phyloP scores from a whole-genome alignment of 2,329 filamentous ascomycete species.

The Colletotrichum sp. region DNA sequence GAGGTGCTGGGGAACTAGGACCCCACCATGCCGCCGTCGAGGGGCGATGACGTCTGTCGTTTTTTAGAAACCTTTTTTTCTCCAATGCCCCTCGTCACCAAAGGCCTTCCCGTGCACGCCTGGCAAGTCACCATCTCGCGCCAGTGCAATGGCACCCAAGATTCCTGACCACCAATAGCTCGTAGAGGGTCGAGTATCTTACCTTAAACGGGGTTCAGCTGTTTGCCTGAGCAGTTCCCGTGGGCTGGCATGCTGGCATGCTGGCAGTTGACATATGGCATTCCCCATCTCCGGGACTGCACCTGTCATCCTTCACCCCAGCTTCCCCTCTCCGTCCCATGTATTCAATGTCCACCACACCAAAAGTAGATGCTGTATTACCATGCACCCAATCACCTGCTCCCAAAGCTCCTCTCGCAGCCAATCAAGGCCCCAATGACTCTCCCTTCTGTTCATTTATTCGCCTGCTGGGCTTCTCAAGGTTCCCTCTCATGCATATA shows the following conservation, averaged over 20 bases:
- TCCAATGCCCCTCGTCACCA: neutral
- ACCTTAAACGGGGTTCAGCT: neutral
- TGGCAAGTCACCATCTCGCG: neutral
- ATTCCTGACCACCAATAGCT: neutral
- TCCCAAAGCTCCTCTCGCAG: neutral
- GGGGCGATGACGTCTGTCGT: conserved; percentile 17
- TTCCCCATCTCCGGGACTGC: conserved; percentile 1
- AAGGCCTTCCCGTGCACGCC: neutral
- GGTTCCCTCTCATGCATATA: neutral
- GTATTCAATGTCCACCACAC: neutral
- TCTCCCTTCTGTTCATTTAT: conserved; percentile 1
- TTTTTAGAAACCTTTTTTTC: neutral
- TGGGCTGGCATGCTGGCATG: neutral
- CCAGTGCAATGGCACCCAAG: neutral
- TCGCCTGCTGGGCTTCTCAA: neutral
- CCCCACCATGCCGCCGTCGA: conserved; percentile 11
- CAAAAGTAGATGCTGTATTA: neutral
- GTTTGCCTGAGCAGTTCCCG: neutral
- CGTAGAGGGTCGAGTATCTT: neutral
- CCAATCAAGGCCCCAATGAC: neutral
- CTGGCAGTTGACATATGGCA: neutral
- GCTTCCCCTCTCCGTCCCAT: conserved; percentile 11
- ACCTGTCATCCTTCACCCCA: conserved; percentile 1
- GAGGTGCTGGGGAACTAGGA: neutral
- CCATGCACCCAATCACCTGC: conserved; percentile 9